Conservation (phyloP, 805 yeast genomes). For the Cyberlindnera sargentensis region DNA sequence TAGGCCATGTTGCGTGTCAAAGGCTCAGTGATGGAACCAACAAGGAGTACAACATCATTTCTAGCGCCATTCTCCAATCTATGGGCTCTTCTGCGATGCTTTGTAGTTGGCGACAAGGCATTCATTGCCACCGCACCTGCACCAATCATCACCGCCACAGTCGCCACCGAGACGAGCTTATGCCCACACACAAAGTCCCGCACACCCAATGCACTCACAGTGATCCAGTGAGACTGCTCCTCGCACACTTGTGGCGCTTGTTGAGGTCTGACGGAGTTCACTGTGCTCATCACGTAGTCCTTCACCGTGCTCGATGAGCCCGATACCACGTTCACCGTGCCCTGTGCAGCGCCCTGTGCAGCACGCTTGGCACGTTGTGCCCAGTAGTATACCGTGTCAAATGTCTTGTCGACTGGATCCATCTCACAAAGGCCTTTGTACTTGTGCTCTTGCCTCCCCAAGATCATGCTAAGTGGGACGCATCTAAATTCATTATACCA, state of each 20-base stretch:
- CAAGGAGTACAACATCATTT: constrained; percentile 62
- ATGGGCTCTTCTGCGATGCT: constrained; percentile 45
- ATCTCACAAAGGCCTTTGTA: background rate
- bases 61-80: constrained; percentile 65
- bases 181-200: background rate
- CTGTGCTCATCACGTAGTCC: constrained; percentile 1
- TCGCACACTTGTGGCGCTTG: background rate
- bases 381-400: constrained; percentile 14
- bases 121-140: background rate
- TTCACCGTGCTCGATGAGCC: background rate
- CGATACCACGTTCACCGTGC: background rate
- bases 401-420: constrained; percentile 17
- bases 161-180: background rate
- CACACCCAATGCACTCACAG: background rate
- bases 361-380: constrained; percentile 7
- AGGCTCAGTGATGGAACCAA: constrained; percentile 76
- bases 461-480: too few species aligned
- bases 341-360: background rate
- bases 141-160: background rate
- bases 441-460: too few species aligned
- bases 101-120: background rate
- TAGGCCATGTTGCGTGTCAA: constrained; percentile 60
- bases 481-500: too few species aligned
- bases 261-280: background rate
- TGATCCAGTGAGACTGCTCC: background rate